Conservation (phyloP, 78 protist species). For the Creolimax fragrantissima region DNA sequence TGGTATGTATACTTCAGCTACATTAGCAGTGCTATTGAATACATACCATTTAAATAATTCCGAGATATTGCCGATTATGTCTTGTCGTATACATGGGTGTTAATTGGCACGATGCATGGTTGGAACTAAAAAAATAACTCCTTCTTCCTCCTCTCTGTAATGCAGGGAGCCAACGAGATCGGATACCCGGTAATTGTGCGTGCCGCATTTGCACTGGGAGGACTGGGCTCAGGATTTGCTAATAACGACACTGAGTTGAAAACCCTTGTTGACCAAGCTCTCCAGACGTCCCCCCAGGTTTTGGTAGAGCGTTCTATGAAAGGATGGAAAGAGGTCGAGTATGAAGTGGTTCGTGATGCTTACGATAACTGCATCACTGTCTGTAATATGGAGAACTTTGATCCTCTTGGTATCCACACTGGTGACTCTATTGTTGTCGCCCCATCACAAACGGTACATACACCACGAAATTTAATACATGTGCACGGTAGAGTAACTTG, state of each 20-base stretch:
- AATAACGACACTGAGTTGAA: constrained; percentile 61
- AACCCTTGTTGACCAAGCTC: constrained; percentile 47
- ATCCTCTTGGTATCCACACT: constrained; percentile 94
- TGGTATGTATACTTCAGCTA: no score
- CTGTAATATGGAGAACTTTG: constrained; percentile 98
- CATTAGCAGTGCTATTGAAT: no score
- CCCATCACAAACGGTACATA: constrained; percentile 85
- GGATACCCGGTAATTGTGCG: constrained; percentile 61
- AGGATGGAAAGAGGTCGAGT: constrained; percentile 98
- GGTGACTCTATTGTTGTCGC: constrained; percentile 97
- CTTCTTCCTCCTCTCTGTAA: no score
- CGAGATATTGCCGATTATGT: no score
- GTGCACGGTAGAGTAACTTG: no score
- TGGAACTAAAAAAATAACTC: no score
- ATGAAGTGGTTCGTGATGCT: constrained; percentile 93
- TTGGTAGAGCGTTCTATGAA: constrained; percentile 71
- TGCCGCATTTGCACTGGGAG: constrained; percentile 93
- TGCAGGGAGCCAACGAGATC: neutral
- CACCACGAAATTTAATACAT: neutral
- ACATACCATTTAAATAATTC: no score
- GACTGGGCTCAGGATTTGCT: constrained; percentile 91
- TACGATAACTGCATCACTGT: constrained; percentile 95
- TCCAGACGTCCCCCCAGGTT: constrained; percentile 65
- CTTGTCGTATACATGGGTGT: no score
- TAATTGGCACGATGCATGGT: no score